Evolutionary conservation across 768 basidiomycete genomes (phyloP).

Genomic region (Lactarius akahatsu): DNA sequence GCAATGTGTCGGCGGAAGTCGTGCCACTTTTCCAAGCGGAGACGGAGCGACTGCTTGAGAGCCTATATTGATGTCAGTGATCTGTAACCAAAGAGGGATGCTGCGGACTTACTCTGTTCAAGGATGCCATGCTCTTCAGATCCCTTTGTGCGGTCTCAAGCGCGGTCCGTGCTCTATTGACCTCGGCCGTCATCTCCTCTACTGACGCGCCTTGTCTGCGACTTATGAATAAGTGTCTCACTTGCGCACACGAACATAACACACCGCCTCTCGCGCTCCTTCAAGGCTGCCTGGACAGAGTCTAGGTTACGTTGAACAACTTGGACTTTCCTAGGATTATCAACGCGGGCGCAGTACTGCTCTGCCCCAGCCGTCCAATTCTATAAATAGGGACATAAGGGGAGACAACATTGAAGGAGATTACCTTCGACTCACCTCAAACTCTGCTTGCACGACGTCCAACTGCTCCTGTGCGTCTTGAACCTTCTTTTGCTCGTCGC

Average conservation of each 20-base stretch:
- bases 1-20: conserved; percentile 87
- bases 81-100: not conserved
- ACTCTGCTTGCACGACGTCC: conserved; percentile 59
- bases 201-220: conserved; percentile 71
- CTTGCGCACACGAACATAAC: conserved; percentile 27
- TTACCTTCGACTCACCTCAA: conserved; percentile 46
- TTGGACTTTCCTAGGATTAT: conserved; percentile 56
- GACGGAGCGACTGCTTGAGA: conserved; percentile 60
- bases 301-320: conserved; percentile 61
- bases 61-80: conserved; percentile 44
- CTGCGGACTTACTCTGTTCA: conserved; percentile 60
- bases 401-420: not conserved
- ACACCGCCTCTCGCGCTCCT: conserved; percentile 64
- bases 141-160: conserved; percentile 61
- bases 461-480: conserved; percentile 46
- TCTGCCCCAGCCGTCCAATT: conserved; percentile 65
- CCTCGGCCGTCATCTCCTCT: conserved; percentile 71
- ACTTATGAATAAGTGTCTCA: conserved; percentile 11
- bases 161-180: conserved; percentile 61
- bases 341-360: conserved; percentile 57
- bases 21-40: conserved; percentile 75
- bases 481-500: conserved; percentile 48
- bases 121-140: conserved; percentile 56
- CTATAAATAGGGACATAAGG: conserved; percentile 35
- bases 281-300: conserved; percentile 60